Evolutionary conservation across 2,329 filamentous ascomycete genomes (phyloP).

Genomic region (Cercospora citrullina): DNA sequence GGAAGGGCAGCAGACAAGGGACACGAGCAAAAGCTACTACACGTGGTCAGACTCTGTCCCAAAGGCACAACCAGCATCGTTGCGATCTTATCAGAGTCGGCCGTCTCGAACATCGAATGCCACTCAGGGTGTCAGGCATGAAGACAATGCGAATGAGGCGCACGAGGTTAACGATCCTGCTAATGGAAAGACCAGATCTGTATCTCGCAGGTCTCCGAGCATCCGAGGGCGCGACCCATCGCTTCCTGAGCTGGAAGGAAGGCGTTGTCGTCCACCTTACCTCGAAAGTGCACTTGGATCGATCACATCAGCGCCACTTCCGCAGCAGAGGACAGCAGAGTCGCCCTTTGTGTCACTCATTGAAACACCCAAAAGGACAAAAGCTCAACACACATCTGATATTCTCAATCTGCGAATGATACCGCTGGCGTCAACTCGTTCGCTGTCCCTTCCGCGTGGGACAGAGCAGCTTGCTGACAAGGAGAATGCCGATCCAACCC

Average conservation of each 20-base stretch:
- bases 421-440: background rate
- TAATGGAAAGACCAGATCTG: background rate
- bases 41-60: slow-evolving; percentile 46
- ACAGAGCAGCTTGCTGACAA: slow-evolving; percentile 3
- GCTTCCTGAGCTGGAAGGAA: background rate
- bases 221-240: background rate
- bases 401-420: slow-evolving; percentile 23
- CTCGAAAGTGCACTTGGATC: slow-evolving; percentile 7
- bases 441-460: slow-evolving; percentile 1
- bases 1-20: background rate
- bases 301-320: background rate
- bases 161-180: background rate
- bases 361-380: background rate
- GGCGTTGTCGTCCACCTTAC: background rate
- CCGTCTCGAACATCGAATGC: background rate
- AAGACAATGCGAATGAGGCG: background rate
- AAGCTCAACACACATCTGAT: slow-evolving; percentile 29
- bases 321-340: background rate
- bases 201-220: background rate
- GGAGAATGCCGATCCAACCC: slow-evolving; percentile 25
- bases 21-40: slow-evolving; percentile 39
- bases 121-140: background rate
- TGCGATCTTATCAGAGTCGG: background rate
- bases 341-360: background rate
- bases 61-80: background rate